Evolutionary conservation across 2,329 filamentous ascomycete species (phyloP), one percentile per base, ranked within the genome.

Genomic region (Alternaria arborescens): DNA sequence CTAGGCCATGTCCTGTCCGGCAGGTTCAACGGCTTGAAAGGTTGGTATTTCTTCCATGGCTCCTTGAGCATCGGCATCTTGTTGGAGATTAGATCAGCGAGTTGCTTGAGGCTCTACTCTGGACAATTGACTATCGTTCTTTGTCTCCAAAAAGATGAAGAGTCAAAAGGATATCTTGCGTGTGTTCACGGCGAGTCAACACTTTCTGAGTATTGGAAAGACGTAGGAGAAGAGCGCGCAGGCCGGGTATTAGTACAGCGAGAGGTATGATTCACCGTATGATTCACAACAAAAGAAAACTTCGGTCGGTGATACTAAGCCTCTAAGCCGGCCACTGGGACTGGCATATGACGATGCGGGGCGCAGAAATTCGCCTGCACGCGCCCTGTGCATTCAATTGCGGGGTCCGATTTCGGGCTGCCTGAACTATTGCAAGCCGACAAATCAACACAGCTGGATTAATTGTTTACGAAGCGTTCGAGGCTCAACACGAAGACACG

Each of bases 1-100:
- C 86, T 87, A 11, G 93, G 93, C 93, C 93, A 97, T 90, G 91
- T 87, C 38, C 91, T 85, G 78, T 92, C 83, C 28, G 88, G 87
- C 41, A 93, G 82, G 73, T 91, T 80, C 55, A 91, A 73, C 61
- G 88, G 87, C 71, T 84, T 83, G 78, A 93, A 93, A 54, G 82
- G 82, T 79, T 86, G 88, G 84, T 94, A 94, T 79, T 94, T 94
- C 71, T 84, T 89, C 70, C 86, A 92, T 41, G 91, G 90, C 71
- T 93, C 88, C 73, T 90, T 87, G 78, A 93, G 89, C 89, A 80
- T 80, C 16, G 77, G 77, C 78, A 80, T 80, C 30, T 60, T 74
- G 69, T 30, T 50, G 46, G 20, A 24, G 32, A 38, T n/a, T 24
- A 12, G 7, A 24, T 24, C 30, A 24, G 30, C 20, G 36, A n/a